Base-by-base conservation (phyloP, 2,329 filamentous ascomycete species). In the Bertia moriformis region DNA sequence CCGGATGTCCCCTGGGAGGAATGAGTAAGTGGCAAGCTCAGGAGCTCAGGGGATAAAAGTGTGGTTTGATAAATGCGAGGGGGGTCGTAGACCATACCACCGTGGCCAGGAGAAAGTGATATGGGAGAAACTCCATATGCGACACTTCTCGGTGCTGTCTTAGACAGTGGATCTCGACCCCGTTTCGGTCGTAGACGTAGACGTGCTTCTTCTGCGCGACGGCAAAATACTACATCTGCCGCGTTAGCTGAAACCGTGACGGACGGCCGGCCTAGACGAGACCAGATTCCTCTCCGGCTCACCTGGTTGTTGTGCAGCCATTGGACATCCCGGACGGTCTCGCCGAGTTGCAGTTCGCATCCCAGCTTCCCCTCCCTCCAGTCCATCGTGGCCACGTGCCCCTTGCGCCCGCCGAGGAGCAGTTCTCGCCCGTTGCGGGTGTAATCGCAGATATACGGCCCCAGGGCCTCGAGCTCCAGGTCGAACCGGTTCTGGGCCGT, bases 281-380 rank as follows among this genome's bases (percentile, higher is more conserved):
- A n/a, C n/a, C n/a, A n/a, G n/a, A n/a, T n/a, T n/a, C n/a, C n/a
- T n/a, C n/a, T n/a, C n/a, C n/a, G n/a, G n/a, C n/a, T n/a, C n/a
- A n/a, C n/a, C 49, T 94, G 86, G 57, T 91, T 88, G 56, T 94
- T 94, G 62, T 95, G 87, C 50, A 96, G 68, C 83, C 87, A 98
- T 53, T 79, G 81, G 18, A 82, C 81, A 60, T 95, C 89, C 39
- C 89, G 71, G 12, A 96, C 71, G 0, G 87, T 96, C 65, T 98
- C 91, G 38, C 79, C 77, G 44, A 98, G 67, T 55, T 98, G 86
- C 45, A 96, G 52, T 57, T 98, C 91, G 55, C 87, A 95, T 4
- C 84, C 85, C 43, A 95, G 64, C 58, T 88, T 94, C 32, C 88
- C 89, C 48, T 83, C 81, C 45, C 89, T 71, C 89, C 91, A 98